Base-by-base conservation (phyloP, 331 rosid species). In the Arachis monticola region DNA sequence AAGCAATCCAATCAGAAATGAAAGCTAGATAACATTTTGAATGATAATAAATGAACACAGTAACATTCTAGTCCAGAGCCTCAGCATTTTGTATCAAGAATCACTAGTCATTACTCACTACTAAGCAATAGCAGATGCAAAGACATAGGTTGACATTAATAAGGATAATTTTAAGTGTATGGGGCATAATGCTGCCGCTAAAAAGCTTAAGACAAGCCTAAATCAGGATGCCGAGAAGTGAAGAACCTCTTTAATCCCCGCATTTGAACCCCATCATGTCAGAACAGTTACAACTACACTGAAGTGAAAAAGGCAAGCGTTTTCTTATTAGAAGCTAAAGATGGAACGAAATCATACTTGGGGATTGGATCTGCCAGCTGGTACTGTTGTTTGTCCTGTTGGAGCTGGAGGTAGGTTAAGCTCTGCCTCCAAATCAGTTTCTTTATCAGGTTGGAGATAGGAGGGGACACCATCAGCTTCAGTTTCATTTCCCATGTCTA, bases 321-420 rank as follows among this genome's bases (percentile, higher is more conserved):
- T 60, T 47, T 30, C 65, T 22, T 2, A 58, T 52, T 7, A 45
- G 22, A 60, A 35, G 1, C 57, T 68, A 67, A 70, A 63, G 48
- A 56, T 58, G 46, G 38, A 55, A 67, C 57, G 69, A 77, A 53
- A 74, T 71, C 53, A 67, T 91, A 93, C 98, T 79, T 88, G 97
- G 72, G 76, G 86, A 79, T 85, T 80, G 80, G 90, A 38, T 83
- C 97, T 83, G 78, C 99, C 97, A 13, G 85, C 85, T 5, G 89
- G 86, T 30, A 64, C 80, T 42, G 89, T 72, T n/a, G 88, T 72
- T 27, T 91, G 91, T 75, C 99, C 97, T 8, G 79, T 27, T 46
- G 99, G 99, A 62, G 99, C 97, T 66, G 99, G 64, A 74, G 97
- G 99, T 82, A 94, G 76, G 87, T 84, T 92, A 60, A 94, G 90